phyloP scores from a whole-genome alignment of 495 filamentous ascomycete genomes.

The Apiosordaria backusii region DNA sequence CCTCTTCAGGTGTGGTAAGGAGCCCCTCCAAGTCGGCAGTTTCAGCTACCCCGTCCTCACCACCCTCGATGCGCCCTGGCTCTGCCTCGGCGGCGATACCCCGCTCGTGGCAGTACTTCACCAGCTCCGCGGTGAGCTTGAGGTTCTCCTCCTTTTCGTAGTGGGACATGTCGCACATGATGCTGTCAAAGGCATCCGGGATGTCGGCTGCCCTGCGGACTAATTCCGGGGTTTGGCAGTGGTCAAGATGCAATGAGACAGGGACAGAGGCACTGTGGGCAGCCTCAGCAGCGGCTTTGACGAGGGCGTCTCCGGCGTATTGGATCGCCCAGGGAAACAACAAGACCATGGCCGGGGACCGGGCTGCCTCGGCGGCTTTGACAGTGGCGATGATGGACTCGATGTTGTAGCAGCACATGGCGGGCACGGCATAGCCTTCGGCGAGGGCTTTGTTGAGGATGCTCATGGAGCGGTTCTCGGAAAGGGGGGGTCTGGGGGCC shows the following conservation, averaged over 20 bases:
- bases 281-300: slow-evolving; percentile 42
- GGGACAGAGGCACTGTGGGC: slow-evolving; percentile 64
- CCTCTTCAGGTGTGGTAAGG: slow-evolving; percentile 75
- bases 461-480: slow-evolving; percentile 60
- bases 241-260: slow-evolving; percentile 72
- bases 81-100: slow-evolving; percentile 79
- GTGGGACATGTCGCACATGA: slow-evolving; percentile 82
- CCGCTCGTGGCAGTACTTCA: slow-evolving; percentile 65
- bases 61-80: slow-evolving; percentile 77
- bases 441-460: slow-evolving; percentile 65
- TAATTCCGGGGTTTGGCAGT: slow-evolving; percentile 69
- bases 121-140: slow-evolving; percentile 64
- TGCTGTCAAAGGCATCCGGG: slow-evolving; percentile 65
- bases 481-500: slow-evolving; percentile 43
- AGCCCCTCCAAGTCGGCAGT: slow-evolving; percentile 70
- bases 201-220: slow-evolving; percentile 63
- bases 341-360: slow-evolving; percentile 73
- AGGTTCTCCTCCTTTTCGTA: slow-evolving; percentile 83
- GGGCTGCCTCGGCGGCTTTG: slow-evolving; percentile 68
- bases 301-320: slow-evolving; percentile 57
- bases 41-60: slow-evolving; percentile 78
- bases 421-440: slow-evolving; percentile 66
- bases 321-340: slow-evolving; percentile 85
- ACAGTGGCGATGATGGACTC: slow-evolving; percentile 78
- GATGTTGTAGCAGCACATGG: slow-evolving; percentile 83